These are phyloP conservation scores for Neofusicoccum kwambonambiense DNA, from an alignment of 2,329 filamentous ascomycete species.

Conservation along the genomic window DNA sequence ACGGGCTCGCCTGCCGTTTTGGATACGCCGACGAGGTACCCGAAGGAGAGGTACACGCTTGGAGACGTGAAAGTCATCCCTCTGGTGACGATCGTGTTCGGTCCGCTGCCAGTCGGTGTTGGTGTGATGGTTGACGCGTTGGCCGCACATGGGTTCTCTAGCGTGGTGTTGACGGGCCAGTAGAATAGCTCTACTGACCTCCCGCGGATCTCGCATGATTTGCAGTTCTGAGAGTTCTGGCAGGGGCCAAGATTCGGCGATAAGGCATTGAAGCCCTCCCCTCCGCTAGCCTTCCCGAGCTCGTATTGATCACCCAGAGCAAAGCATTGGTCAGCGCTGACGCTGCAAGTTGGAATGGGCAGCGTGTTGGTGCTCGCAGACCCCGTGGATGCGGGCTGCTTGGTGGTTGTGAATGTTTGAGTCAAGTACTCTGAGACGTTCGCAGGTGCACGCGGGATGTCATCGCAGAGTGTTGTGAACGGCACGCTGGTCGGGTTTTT, in stretches of 20 bases:
- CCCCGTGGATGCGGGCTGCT: neutral
- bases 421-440: neutral
- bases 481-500: neutral
- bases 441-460: neutral
- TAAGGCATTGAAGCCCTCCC: neutral
- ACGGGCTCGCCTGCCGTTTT: too few species aligned
- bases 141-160: neutral
- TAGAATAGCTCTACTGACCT: neutral
- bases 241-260: neutral
- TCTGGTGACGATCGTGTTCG: neutral
- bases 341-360: neutral
- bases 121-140: neutral
- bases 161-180: neutral
- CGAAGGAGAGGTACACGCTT: constrained; percentile 1
- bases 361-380: neutral
- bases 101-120: neutral
- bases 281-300: neutral
- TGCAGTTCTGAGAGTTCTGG: neutral
- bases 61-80: neutral
- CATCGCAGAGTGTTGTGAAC: neutral
- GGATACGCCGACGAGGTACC: neutral
- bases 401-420: neutral
- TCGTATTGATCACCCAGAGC: too few species aligned
- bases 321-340: neutral
- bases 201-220: neutral